A percentile compares a stretch with the other conserved stretches of the same genome.
These are phyloP conservation scores for Camellia granthamiana DNA, from an alignment of 148 eudicot species.

Conservation along the genomic window DNA sequence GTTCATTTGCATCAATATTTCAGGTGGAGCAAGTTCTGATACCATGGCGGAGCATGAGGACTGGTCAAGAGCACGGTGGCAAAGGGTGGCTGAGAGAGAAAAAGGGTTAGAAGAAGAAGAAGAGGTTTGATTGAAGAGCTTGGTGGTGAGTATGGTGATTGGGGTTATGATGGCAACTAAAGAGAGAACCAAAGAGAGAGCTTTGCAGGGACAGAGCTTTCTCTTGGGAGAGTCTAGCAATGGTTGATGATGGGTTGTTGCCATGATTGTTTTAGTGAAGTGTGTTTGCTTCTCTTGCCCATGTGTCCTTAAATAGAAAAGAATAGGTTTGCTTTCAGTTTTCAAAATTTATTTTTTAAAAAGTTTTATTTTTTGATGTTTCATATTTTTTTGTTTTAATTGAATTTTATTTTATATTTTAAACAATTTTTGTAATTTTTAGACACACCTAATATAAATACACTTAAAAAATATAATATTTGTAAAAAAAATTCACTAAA, in stretches of 20 bases:
- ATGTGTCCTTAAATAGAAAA: background rate
- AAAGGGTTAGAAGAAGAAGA: background rate
- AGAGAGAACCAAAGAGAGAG: constrained; percentile 5
- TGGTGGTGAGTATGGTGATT: constrained; percentile 9
- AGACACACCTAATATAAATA: too few relatives aligned
- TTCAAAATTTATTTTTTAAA: too few relatives aligned
- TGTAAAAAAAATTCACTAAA: too few relatives aligned
- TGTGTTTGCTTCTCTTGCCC: background rate
- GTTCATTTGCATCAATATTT: background rate
- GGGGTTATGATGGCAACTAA: constrained; percentile 15
- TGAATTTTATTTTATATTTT: too few relatives aligned
- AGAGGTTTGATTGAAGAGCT: background rate
- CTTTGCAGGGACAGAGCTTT: constrained; percentile 8
- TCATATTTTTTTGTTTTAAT: too few relatives aligned
- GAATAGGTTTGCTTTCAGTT: too few relatives aligned
- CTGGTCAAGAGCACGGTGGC: constrained; percentile 21
- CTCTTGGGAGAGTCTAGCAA: constrained; percentile 18
- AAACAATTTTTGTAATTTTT: too few relatives aligned
- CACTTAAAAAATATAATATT: too few relatives aligned
- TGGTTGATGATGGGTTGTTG: constrained; percentile 18
- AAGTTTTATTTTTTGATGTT: too few relatives aligned
- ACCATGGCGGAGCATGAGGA: constrained; percentile 17
- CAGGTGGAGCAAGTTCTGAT: constrained; percentile 12
- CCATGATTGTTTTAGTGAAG: constrained; percentile 3
- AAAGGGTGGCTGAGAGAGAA: background rate